Evolutionary conservation across 1,284 basidiomycete species (phyloP).

Genomic region (Somion occarium): DNA sequence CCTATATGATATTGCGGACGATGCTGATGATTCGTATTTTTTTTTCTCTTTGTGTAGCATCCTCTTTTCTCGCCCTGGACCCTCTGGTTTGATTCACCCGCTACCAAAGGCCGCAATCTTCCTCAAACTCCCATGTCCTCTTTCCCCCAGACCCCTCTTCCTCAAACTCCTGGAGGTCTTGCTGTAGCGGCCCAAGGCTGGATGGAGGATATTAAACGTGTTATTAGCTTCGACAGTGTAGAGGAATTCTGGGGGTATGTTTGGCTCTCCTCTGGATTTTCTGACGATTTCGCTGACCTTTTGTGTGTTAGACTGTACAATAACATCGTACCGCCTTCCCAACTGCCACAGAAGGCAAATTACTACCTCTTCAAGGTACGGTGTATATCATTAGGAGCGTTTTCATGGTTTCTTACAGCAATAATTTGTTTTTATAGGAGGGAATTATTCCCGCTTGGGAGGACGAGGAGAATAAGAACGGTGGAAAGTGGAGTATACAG

Average conservation of each 20-base stretch:
- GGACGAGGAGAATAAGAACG: constrained; percentile 91
- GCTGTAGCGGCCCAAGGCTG: constrained; percentile 73
- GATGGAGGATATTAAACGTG: constrained; percentile 97
- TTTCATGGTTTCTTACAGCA: background rate
- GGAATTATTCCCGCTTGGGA: constrained; percentile 97
- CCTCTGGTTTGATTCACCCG: constrained; percentile 93
- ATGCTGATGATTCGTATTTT: constrained; percentile 4
- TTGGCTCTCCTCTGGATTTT: constrained; percentile 2
- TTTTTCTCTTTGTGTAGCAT: constrained; percentile 62
- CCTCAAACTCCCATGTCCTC: constrained; percentile 81
- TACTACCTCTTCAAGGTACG: constrained; percentile 96
- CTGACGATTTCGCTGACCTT: constrained; percentile 7
- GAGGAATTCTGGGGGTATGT: constrained; percentile 97
- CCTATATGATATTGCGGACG: background rate
- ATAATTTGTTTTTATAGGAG: constrained; percentile 45
- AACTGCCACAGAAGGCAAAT: constrained; percentile 92
- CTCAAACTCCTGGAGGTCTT: constrained; percentile 56
- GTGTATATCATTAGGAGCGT: background rate
- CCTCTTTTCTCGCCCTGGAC: constrained; percentile 94
- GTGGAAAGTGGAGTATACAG: constrained; percentile 99
- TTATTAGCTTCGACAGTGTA: constrained; percentile 90
- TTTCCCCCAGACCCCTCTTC: constrained; percentile 69
- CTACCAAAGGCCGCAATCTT: constrained; percentile 81
- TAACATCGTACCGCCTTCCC: constrained; percentile 96
- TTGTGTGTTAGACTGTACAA: constrained; percentile 74